Conservation (phyloP, 768 basidiomycete genomes). For the Termitomyces eurrhizus region DNA sequence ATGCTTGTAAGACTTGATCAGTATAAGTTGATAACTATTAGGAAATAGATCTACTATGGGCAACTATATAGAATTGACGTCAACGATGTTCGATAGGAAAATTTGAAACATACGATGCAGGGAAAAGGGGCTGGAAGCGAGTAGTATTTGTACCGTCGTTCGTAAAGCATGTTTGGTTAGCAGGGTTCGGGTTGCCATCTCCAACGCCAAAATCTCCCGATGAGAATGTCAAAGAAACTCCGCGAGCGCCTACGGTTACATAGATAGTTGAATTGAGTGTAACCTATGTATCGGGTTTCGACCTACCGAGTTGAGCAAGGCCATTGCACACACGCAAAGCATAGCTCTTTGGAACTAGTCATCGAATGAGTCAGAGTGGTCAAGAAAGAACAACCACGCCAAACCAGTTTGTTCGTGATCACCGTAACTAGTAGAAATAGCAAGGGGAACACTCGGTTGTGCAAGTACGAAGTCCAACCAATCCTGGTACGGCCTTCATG, state of each 20-base stretch:
- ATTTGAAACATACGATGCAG: conserved; percentile 35
- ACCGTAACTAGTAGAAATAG: conserved; percentile 66
- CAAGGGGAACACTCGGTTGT: conserved; percentile 43
- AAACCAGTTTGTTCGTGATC: conserved; percentile 67
- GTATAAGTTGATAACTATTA: not conserved
- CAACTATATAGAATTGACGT: conserved; percentile 25
- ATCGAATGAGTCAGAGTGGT: not conserved
- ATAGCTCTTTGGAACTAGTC: conserved; percentile 49
- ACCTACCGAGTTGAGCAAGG: conserved; percentile 60
- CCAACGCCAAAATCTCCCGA: conserved; percentile 75
- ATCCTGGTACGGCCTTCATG: conserved; percentile 26
- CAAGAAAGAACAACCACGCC: not conserved
- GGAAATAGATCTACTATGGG: conserved; percentile 40
- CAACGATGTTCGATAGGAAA: not conserved
- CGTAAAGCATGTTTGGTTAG: conserved; percentile 48
- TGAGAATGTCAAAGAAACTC: conserved; percentile 61
- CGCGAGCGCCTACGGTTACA: conserved; percentile 47
- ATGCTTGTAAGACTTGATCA: conserved; percentile 41
- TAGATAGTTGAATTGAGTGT: not conserved
- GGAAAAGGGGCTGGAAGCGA: conserved; percentile 57
- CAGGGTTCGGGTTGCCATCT: conserved; percentile 49
- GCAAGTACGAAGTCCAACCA: conserved; percentile 58
- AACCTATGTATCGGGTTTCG: not conserved
- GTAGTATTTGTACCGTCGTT: conserved; percentile 56
- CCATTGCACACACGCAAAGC: conserved; percentile 52